phyloP scores from a whole-genome alignment of 2,329 filamentous ascomycete species.

The Exophiala bonariae region DNA sequence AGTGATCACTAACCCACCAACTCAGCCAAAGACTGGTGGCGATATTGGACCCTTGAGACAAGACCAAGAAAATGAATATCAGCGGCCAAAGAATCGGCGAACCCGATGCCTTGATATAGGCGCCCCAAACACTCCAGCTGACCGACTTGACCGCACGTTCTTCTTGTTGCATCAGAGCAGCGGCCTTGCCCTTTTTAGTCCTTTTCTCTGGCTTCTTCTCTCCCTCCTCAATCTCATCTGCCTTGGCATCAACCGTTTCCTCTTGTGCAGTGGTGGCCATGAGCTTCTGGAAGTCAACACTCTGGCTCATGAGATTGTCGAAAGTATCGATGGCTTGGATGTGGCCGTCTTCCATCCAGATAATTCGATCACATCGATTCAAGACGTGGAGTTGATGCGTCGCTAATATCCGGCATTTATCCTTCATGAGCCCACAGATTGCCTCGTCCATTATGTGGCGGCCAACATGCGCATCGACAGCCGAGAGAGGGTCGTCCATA shows the following conservation, averaged over 20 bases:
- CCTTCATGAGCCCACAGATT: slow-evolving; percentile 81
- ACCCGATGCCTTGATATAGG: slow-evolving; percentile 76
- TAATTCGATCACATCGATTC: slow-evolving; percentile 83
- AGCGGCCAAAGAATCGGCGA: slow-evolving; percentile 66
- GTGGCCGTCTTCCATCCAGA: slow-evolving; percentile 86
- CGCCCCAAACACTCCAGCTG: slow-evolving; percentile 74
- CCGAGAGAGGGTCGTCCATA: slow-evolving; percentile 64
- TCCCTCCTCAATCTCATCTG: slow-evolving; percentile 48
- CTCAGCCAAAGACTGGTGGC: slow-evolving; percentile 88
- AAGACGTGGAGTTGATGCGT: slow-evolving; percentile 96
- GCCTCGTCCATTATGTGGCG: slow-evolving; percentile 86
- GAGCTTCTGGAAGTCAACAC: slow-evolving; percentile 75
- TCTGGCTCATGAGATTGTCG: slow-evolving; percentile 77
- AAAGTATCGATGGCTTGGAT: slow-evolving; percentile 88
- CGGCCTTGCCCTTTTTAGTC: slow-evolving; percentile 48
- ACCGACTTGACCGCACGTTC: slow-evolving; percentile 71
- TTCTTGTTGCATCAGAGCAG: slow-evolving; percentile 48
- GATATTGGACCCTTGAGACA: slow-evolving; percentile 83
- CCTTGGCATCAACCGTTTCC: slow-evolving; percentile 47
- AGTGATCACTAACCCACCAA: slow-evolving; percentile 86
- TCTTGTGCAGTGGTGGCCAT: slow-evolving; percentile 78
- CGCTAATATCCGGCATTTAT: slow-evolving; percentile 87
- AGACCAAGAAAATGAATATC: slow-evolving; percentile 63
- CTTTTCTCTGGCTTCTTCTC: slow-evolving; percentile 48
- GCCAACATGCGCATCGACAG: slow-evolving; percentile 59